Conservation (phyloP, 2,329 filamentous ascomycete species). For the Penicillium hordei region DNA sequence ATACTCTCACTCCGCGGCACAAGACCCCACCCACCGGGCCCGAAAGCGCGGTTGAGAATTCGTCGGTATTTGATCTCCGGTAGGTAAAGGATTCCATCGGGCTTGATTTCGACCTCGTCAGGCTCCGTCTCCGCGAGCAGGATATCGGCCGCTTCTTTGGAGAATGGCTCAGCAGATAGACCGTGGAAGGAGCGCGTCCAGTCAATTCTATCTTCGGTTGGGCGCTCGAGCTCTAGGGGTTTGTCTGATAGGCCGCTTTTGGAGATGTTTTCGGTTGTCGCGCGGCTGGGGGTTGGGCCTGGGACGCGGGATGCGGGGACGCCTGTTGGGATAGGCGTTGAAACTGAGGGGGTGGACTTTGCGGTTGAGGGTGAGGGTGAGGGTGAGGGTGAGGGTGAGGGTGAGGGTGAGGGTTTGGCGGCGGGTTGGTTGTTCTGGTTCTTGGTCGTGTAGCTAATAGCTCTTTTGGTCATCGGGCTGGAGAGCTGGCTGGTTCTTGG, state of each 20-base stretch:
- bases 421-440: conserved; percentile 15
- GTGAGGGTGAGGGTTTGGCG: conserved; percentile 2
- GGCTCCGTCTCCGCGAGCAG: conserved; percentile 66
- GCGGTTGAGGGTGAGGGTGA: conserved; percentile 1
- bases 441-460: conserved; percentile 20
- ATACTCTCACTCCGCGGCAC: conserved; percentile 83
- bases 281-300: conserved; percentile 27
- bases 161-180: conserved; percentile 69
- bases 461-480: conserved; percentile 13
- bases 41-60: conserved; percentile 86
- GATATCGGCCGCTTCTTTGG: conserved; percentile 65
- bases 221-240: conserved; percentile 33
- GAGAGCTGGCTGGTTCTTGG: conserved; percentile 1
- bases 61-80: conserved; percentile 97
- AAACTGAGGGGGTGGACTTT: conserved; percentile 12
- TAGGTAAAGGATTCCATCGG: conserved; percentile 92
- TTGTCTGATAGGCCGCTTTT: conserved; percentile 41
- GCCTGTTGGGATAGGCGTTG: conserved; percentile 5
- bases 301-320: conserved; percentile 21
- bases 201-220: conserved; percentile 58
- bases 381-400: conserved; percentile 14
- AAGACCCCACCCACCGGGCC: conserved; percentile 92
- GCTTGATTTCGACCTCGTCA: conserved; percentile 92
- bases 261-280: conserved; percentile 39
- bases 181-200: conserved; percentile 85